Evolutionary conservation across 371 early-diverging fungal species (phyloP), one percentile per base, ranked within the genome.

Genomic region (Rhizopus stolonifer): DNA sequence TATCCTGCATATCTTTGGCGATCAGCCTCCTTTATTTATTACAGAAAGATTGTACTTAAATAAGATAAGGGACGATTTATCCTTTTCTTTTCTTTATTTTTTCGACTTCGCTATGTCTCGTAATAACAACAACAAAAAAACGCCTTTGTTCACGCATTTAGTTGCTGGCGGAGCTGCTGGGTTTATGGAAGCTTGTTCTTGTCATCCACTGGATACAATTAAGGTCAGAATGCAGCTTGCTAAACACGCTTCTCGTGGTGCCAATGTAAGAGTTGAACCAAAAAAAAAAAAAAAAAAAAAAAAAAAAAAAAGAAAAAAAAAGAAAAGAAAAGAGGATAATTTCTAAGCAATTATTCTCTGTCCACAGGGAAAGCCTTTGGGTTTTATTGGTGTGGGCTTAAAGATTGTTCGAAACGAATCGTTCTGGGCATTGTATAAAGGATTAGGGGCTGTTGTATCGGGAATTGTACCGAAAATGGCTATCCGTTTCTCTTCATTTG

Each of bases 381-480:
- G 85, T 53, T 96, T 97, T 67, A 54, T 96, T 24, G 85, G 86
- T 21, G 92, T 92, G 19, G 96, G 95, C 26, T 60, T 80, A 22
- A 80, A 84, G 54, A 98, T 98, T 50, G 86, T 91, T 9, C 77
- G 82, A 69, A 89, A 86, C 58, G 98, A 98, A 64, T 93, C 94
- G 13, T 79, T 90, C 40, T 73, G 90, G 49, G 92, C 93, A 1
- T 84, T 98, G 18, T 98, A 98, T 84, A 96, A 97, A 79, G 98
- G 98, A 54, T 86, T 98, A 4, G 96, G 96, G 45, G 96, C 98
- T 15, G 98, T 98, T 13, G 90, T 95, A n/a, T 76, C 93, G 10
- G 98, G 97, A 52, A 98, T 98, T 61, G 96, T 98, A 8, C 98
- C 98, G 55, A 98, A 98, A 81, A 96, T 96, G 96, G 96, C 98